A percentile compares a stretch with the other conserved stretches of the same genome.
Evolutionary conservation across 2,329 filamentous ascomycete genomes (phyloP).

Genomic region (Nemania diffusa): DNA sequence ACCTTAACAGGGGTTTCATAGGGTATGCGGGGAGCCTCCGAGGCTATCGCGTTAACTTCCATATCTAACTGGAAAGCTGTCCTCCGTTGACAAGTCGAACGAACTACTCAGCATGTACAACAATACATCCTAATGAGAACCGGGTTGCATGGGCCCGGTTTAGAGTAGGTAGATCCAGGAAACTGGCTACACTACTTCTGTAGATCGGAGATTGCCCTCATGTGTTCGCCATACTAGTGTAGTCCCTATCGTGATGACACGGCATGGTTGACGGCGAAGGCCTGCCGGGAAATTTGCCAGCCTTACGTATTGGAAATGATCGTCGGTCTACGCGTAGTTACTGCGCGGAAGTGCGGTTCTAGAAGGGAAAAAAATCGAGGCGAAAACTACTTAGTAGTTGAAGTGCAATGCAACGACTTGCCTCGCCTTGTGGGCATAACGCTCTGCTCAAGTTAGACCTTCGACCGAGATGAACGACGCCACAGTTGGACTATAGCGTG

Average conservation of each 20-base stretch:
- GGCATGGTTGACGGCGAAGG: not conserved
- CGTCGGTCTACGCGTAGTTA: too few relatives aligned
- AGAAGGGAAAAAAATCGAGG: not conserved
- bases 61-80: not conserved
- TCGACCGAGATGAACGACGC: constrained; percentile 13
- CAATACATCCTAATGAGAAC: not conserved
- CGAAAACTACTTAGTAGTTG: not conserved
- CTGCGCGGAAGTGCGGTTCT: not conserved
- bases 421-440: not conserved
- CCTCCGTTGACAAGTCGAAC: not conserved
- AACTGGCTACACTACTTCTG: not conserved
- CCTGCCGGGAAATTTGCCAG: not conserved
- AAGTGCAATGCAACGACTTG: constrained; percentile 6
- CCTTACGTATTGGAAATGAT: constrained; percentile 4
- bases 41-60: not conserved
- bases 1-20: not conserved
- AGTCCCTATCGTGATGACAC: not conserved
- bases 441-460: constrained; percentile 3
- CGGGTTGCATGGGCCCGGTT: constrained; percentile 1
- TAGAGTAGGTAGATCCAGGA: constrained; percentile 14
- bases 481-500: constrained; percentile 10
- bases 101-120: not conserved
- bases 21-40: not conserved
- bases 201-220: constrained; percentile 10
- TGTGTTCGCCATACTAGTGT: not conserved